Evolutionary conservation across 2,329 filamentous ascomycete genomes (phyloP), one percentile per base, ranked within the genome.

Genomic region (Alternaria longipes): DNA sequence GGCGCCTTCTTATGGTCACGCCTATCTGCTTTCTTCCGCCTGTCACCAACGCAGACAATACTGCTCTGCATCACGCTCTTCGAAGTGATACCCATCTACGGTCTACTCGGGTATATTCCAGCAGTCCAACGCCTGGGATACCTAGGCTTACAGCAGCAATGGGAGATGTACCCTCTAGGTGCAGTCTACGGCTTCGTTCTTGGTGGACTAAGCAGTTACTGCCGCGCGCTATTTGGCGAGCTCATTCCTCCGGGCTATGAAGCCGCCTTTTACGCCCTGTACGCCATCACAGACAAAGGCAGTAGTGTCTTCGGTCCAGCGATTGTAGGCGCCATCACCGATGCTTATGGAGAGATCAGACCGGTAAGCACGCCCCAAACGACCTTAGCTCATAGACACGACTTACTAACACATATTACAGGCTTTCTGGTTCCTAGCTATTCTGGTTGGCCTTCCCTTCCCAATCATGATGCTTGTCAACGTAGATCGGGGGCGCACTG

Each of bases 251-350:
- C 93, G 0, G 95, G 95, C 4, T 96, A 91, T 30, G 95, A 99
- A 80, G 94, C 95, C 0, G 94, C 94, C 0, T 99, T 99, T 75
- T 99, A 97, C 76, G 94, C 94, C 0, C 84, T 99, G 2, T 99
- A 98, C 75, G 95, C 95, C 36, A 97, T 98, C 65, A 98, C 95
- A 2, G 95, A 99, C 78, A 99, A 99, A 79, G 94, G 94, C 1
- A 95, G 91, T 22, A 96, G 92, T 74, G 85, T 98, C 2, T 97
- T 99, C 78, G 95, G 95, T 0, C 95, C 95, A 0, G 91, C 93
- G 0, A 94, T 99, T 74, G 95, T 99, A 0, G 95, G 94, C 1
- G 88, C 89, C 12, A 97, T 99, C 66, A 97, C 95, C 12, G 94
- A 98, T 79, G 87, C 77, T 3, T 82, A 78, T 47, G 83, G 82